Evolutionary conservation across 2,329 filamentous ascomycete species (phyloP).

Genomic region (Plectosphaerella sp.): DNA sequence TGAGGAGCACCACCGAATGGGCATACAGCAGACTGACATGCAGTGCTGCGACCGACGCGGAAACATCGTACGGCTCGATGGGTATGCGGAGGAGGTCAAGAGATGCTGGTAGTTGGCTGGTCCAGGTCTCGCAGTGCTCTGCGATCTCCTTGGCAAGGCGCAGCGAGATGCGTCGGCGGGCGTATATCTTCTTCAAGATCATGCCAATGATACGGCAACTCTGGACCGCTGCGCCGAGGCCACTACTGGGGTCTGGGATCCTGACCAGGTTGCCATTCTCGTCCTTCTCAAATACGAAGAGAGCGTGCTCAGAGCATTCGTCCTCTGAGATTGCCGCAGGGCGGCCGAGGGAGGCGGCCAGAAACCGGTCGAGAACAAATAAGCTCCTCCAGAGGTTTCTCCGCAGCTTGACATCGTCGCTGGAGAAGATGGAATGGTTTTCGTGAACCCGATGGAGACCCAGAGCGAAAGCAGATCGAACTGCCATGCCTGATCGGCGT

Average conservation of each 20-base stretch:
- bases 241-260: slow-evolving; percentile 13
- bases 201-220: slow-evolving; percentile 54
- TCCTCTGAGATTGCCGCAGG: slow-evolving; percentile 58
- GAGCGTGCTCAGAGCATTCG: slow-evolving; percentile 51
- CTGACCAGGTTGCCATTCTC: slow-evolving; percentile 5
- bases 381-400: slow-evolving; percentile 61
- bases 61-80: slow-evolving; percentile 31
- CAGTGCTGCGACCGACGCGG: slow-evolving; percentile 53
- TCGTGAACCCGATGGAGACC: slow-evolving; percentile 57
- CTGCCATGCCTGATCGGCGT: slow-evolving; percentile 51
- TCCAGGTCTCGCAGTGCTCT: slow-evolving; percentile 47
- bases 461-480: slow-evolving; percentile 57
- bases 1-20: slow-evolving; percentile 59
- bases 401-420: slow-evolving; percentile 39
- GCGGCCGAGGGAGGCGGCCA: slow-evolving; percentile 58
- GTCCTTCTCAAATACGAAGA: slow-evolving; percentile 19
- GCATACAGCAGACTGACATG: slow-evolving; percentile 59
- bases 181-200: slow-evolving; percentile 57
- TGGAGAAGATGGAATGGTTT: slow-evolving; percentile 47
- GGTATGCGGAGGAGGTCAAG: slow-evolving; percentile 47
- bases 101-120: slow-evolving; percentile 38
- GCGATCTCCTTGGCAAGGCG: slow-evolving; percentile 53
- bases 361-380: slow-evolving; percentile 60
- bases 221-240: slow-evolving; percentile 51
- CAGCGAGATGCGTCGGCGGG: slow-evolving; percentile 53